A percentile compares a stretch with the other conserved stretches of the same genome.
phyloP scores from a whole-genome alignment of 192 early-diverging fungal genomes.

The Umbelopsis sp. region DNA sequence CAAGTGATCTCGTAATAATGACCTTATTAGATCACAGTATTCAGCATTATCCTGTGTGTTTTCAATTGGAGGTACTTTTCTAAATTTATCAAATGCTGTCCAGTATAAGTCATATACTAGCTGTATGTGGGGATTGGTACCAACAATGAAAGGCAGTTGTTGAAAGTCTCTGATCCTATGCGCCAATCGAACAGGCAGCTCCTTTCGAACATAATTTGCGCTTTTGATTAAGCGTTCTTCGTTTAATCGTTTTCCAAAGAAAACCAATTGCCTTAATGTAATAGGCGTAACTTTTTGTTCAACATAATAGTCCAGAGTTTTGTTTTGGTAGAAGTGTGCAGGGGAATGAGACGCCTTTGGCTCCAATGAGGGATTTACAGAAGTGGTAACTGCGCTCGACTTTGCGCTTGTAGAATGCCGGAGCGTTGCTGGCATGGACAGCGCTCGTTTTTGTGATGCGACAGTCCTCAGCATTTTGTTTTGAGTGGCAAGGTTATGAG shows the following conservation, averaged over 20 bases:
- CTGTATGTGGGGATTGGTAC: constrained; percentile 90
- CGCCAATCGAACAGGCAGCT: constrained; percentile 88
- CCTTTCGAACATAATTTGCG: constrained; percentile 89
- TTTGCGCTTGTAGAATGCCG: neutral
- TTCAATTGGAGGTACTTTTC: constrained; percentile 69
- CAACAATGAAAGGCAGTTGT: constrained; percentile 89
- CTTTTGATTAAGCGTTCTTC: constrained; percentile 80
- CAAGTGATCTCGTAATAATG: constrained; percentile 77
- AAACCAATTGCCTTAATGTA: constrained; percentile 87
- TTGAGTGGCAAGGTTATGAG: neutral
- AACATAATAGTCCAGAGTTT: constrained; percentile 85
- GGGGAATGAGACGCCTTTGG: constrained; percentile 32
- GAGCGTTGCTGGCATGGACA: neutral
- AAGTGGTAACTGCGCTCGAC: neutral
- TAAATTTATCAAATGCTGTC: constrained; percentile 88
- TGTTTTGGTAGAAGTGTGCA: constrained; percentile 91
- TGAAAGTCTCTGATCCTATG: constrained; percentile 94
- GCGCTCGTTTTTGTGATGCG: neutral
- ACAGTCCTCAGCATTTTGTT: neutral
- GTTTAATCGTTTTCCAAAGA: constrained; percentile 88
- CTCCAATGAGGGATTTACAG: neutral
- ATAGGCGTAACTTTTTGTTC: constrained; percentile 76
- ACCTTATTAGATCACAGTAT: constrained; percentile 78
- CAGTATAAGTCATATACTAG: constrained; percentile 88
- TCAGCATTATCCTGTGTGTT: constrained; percentile 80